These are phyloP conservation scores for Eudorina sp. DNA, from an alignment of 139 green algal genomes.

Conservation along the genomic window DNA sequence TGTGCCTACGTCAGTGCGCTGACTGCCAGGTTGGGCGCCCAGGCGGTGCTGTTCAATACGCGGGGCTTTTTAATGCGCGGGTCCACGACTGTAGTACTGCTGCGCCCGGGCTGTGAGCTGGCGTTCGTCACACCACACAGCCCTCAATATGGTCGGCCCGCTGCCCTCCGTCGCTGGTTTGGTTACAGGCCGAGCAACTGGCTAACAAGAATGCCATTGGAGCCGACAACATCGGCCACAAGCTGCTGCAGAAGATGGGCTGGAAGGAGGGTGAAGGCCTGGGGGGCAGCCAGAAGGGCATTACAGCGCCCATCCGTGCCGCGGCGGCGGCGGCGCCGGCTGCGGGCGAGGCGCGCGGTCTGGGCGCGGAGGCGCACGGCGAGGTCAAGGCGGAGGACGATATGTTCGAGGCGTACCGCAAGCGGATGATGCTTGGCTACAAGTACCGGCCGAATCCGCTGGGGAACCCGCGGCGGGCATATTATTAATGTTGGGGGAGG, in stretches of 20 bases:
- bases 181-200: slow-evolving; percentile 44
- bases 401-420: slow-evolving; percentile 74
- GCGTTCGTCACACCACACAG: no score
- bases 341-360: slow-evolving; percentile 44
- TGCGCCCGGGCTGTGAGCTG: no score
- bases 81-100: no score
- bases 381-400: slow-evolving; percentile 70
- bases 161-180: no score
- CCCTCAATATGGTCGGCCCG: no score
- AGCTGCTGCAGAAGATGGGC: slow-evolving; percentile 86
- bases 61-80: no score
- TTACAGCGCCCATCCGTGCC: slow-evolving; percentile 66
- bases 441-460: slow-evolving; percentile 82
- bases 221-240: slow-evolving; percentile 85
- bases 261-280: slow-evolving; percentile 83
- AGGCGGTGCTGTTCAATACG: no score
- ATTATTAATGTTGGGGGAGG: no score
- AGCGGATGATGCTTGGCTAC: slow-evolving; percentile 87
- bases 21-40: no score
- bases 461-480: slow-evolving; percentile 77
- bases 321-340: slow-evolving; percentile 27
- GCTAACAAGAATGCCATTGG: slow-evolving; percentile 59
- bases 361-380: slow-evolving; percentile 63
- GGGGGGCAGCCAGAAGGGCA: slow-evolving; percentile 63
- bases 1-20: no score